Conservation (phyloP, 345 rosid species). For the Murraya koenigii region DNA sequence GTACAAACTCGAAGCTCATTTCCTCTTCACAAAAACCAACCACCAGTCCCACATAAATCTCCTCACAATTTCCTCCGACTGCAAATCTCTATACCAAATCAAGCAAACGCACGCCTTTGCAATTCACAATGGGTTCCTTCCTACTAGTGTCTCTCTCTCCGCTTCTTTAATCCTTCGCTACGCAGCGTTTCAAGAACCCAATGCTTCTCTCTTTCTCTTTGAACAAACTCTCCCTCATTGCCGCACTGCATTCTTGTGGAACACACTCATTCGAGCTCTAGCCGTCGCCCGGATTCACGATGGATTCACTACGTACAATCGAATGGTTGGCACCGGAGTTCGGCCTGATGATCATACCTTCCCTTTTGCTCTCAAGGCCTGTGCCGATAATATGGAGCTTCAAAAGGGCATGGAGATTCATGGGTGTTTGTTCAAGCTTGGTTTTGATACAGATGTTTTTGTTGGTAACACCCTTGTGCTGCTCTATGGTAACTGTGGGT, state of each 20-base stretch:
- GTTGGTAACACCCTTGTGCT: slow-evolving; percentile 43
- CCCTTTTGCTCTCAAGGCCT: slow-evolving; percentile 43
- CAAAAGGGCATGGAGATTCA: slow-evolving; percentile 62
- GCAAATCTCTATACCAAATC: slow-evolving; percentile 29
- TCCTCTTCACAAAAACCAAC: background rate
- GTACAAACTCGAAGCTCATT: background rate
- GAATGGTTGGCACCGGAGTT: slow-evolving; percentile 36
- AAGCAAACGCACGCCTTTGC: slow-evolving; percentile 42
- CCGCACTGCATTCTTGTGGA: slow-evolving; percentile 48
- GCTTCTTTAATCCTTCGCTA: slow-evolving; percentile 53
- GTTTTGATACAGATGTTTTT: slow-evolving; percentile 37
- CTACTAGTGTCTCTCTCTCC: slow-evolving; percentile 34
- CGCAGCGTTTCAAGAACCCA: slow-evolving; percentile 27
- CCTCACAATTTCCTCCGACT: slow-evolving; percentile 28
- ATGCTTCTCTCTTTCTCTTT: slow-evolving; percentile 29
- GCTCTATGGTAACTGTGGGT: slow-evolving; percentile 33
- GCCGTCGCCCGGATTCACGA: slow-evolving; percentile 27
- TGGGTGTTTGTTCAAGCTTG: slow-evolving; percentile 47
- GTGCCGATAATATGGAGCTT: slow-evolving; percentile 34
- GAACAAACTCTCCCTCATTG: slow-evolving; percentile 27
- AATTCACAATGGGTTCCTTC: slow-evolving; percentile 36
- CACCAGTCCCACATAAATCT: slow-evolving; percentile 6
- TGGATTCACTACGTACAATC: slow-evolving; percentile 35
- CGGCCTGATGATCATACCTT: slow-evolving; percentile 49
- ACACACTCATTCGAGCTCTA: slow-evolving; percentile 42